Evolutionary conservation across 129 eudicot genomes (phyloP), one percentile per base, ranked within the genome.

Genomic region (Lactuca sativa): DNA sequence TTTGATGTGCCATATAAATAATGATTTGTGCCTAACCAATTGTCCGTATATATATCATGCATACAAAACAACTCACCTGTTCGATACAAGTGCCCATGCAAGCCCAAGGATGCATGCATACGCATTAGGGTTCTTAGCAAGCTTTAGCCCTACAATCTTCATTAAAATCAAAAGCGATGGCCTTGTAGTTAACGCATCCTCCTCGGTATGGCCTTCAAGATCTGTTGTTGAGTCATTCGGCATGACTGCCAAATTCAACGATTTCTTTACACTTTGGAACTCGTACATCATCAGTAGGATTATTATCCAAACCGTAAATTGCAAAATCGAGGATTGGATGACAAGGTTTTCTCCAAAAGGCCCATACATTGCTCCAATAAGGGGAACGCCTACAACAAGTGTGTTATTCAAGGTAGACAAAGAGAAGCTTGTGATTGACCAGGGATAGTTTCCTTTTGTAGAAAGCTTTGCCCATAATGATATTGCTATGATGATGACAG

Each of bases 71-170:
- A 9, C 61, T 16, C 79, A 77, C 97, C 89, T 87, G 55, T 83
- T 78, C 1, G 95, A 63, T 15, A 90, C 13, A 44, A 74, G 85
- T 33, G 91, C 95, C 97, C 97, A 90, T 56, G 74, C 53, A 66
- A 90, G 71, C 12, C 97, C 97, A 32, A 84, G 40, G 11, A 86
- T 60, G 76, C 97, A 90, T 18, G 87, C 86, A 79, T 90, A 90
- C n/a, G 89, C 61, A 58, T 90, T 90, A 1, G 95, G 97, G 32
- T 90, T 90, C 82, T 65, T 73, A 5, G 86, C 86, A 13, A 90
- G 78, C 62, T 86, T 86, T 1, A 82, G 12, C 76, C 91, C 59
- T 71, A 90, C 89, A 10, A 71, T 63, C 82, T 84, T 86, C 82
- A 81, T 67, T 66, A 86, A 64, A 8, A 56, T 49, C 80, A 77